Conservation (phyloP, 108 stramenopile genomes). For the Cyclotella choctawhatcheeana region DNA sequence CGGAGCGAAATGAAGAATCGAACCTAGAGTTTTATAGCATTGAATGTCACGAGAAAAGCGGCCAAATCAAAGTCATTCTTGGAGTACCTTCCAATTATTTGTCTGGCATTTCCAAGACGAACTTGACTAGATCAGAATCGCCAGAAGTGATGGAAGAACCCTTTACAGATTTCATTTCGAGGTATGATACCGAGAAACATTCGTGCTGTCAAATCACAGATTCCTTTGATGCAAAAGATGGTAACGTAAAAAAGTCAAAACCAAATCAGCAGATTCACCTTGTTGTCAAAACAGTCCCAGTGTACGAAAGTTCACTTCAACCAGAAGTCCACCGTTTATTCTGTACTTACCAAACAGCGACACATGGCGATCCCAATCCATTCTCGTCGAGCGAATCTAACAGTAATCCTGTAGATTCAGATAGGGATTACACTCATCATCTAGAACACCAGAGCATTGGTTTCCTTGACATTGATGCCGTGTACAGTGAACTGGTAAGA, state of each 20-base stretch:
- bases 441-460: conserved; percentile 21
- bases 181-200: background rate
- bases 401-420: conserved; percentile 12
- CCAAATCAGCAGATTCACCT: conserved; percentile 44
- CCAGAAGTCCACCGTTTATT: conserved; percentile 83
- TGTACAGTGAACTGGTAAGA: conserved; percentile 47
- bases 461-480: conserved; percentile 52
- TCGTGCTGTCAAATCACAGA: background rate
- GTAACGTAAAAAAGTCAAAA: background rate
- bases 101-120: background rate
- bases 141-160: conserved; percentile 16
- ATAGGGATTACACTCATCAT: conserved; percentile 23
- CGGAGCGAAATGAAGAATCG: background rate
- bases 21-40: conserved; percentile 18
- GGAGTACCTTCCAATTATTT: conserved; percentile 11
- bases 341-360: conserved; percentile 65
- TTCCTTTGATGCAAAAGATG: background rate
- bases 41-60: conserved; percentile 50
- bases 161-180: conserved; percentile 35
- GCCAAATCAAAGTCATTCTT: conserved; percentile 46
- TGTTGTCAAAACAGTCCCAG: conserved; percentile 66
- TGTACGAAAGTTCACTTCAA: conserved; percentile 64
- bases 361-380: conserved; percentile 83
- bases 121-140: too few species aligned
- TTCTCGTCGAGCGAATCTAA: conserved; percentile 36